Base-by-base conservation (phyloP, 2,329 filamentous ascomycete species). In the Colletotrichum cuscutae region DNA sequence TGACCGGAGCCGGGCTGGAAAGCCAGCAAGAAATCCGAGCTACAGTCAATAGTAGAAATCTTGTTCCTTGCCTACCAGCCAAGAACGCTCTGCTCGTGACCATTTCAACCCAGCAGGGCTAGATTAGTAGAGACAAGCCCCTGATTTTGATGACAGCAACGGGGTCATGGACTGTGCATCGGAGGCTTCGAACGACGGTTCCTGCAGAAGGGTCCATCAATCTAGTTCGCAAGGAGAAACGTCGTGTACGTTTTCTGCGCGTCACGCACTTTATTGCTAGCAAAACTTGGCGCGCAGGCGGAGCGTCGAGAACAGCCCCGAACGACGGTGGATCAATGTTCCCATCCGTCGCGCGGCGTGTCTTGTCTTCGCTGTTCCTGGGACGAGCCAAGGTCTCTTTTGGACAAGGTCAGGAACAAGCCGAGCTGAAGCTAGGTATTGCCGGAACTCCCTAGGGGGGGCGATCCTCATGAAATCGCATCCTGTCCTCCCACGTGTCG, bases 401-500 rank as follows among this genome's bases (percentile, higher is more conserved):
- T 32, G 58, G 65, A 60, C 69, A 72, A 72, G 69, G 69, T 46
- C 69, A 72, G 69, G 65, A 54, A 72, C 69, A 59, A 72, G 35
- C 64, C 64, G 64, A 71, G 37, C 49, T 71, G 58, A 58, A 22
- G 28, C 65, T 68, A 68, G 65, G 69, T 22, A 53, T 59, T 63
- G 58, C 58, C 37, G 65, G 53, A 63, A 19, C 58, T 72, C 37
- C 69, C 53, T 63, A 32, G 69, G 57, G 32, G 52, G 59, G 66
- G 35, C 68, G 67, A 73, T 73, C 71, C 56, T 73, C 28, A 73
- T 73, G 67, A 71, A 71, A 65, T 66, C 60, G 71, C 54, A 65
- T 57, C 67, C 67, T 71, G 49, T 62, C 37, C 24, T 65, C 52
- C 70, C 71, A 73, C 71, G 71, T 73, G 71, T 73, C 57, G 54